Percentiles rank a stretch among this genome's conserved stretches.
These are phyloP conservation scores for Grammothele lineata DNA, from an alignment of 768 basidiomycete genomes.

Conservation along the genomic window DNA sequence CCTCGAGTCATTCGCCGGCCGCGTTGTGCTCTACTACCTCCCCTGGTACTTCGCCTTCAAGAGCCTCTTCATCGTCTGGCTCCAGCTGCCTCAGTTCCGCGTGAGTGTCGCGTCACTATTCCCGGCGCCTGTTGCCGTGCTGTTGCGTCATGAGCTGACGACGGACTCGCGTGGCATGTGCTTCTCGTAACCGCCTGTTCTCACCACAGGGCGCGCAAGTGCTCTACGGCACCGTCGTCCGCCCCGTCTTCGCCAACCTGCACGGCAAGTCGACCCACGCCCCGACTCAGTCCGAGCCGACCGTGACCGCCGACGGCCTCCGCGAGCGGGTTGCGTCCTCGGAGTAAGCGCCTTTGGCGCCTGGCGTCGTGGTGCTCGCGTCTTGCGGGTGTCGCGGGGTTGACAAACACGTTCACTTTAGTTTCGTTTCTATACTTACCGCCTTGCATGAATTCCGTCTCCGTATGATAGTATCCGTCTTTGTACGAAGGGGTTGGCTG, in stretches of 20 bases:
- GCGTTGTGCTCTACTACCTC: slow-evolving; percentile 84
- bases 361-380: too few relatives aligned
- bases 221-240: slow-evolving; percentile 71
- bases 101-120: slow-evolving; percentile 43
- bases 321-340: slow-evolving; percentile 42
- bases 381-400: too few relatives aligned
- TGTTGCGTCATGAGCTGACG: slow-evolving; percentile 11
- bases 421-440: background rate
- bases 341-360: slow-evolving; percentile 1
- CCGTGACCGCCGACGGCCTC: slow-evolving; percentile 45
- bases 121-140: slow-evolving; percentile 9
- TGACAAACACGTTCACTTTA: background rate
- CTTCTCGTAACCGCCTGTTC: slow-evolving; percentile 10
- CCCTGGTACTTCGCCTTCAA: slow-evolving; percentile 96
- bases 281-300: slow-evolving; percentile 44
- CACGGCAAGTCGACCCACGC: slow-evolving; percentile 26
- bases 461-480: background rate
- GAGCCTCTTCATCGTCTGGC: slow-evolving; percentile 87
- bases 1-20: slow-evolving; percentile 79
- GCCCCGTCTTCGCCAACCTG: slow-evolving; percentile 73
- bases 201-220: slow-evolving; percentile 76
- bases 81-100: slow-evolving; percentile 81
- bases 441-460: background rate
- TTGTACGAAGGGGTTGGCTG: slow-evolving; percentile 3
- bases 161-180: background rate